These are phyloP conservation scores for Tulasnella sp. DNA, from an alignment of 768 basidiomycete genomes.

Conservation along the genomic window DNA sequence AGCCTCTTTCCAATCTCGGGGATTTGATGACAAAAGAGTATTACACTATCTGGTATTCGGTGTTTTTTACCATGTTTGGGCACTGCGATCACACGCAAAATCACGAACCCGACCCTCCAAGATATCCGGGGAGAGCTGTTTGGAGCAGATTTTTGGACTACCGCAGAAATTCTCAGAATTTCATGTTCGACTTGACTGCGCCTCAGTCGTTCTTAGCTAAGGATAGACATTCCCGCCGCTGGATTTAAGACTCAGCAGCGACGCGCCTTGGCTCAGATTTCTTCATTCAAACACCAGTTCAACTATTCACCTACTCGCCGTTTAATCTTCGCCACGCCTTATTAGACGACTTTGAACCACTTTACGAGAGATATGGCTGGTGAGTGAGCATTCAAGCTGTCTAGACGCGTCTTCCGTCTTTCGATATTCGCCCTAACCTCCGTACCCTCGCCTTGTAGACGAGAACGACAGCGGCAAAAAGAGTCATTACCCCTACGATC, in stretches of 20 bases:
- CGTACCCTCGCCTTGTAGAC: background rate
- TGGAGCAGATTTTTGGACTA: background rate
- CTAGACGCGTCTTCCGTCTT: background rate
- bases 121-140: background rate
- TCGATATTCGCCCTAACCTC: background rate
- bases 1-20: background rate
- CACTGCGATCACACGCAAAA: background rate
- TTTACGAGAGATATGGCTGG: background rate
- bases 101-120: background rate
- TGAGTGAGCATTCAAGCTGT: background rate
- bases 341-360: background rate
- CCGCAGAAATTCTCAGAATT: background rate
- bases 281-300: background rate
- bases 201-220: constrained; percentile 10
- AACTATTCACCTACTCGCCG: background rate
- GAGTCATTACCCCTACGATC: constrained; percentile 14
- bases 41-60: background rate
- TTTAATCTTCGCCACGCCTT: background rate
- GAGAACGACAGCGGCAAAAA: background rate
- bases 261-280: background rate
- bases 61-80: background rate
- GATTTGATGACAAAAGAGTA: background rate
- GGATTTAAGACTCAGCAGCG: background rate
- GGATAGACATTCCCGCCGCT: constrained; percentile 15
- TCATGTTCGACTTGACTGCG: background rate